Base-by-base conservation (phyloP, 768 basidiomycete species). In the Agrocybe praecox region DNA sequence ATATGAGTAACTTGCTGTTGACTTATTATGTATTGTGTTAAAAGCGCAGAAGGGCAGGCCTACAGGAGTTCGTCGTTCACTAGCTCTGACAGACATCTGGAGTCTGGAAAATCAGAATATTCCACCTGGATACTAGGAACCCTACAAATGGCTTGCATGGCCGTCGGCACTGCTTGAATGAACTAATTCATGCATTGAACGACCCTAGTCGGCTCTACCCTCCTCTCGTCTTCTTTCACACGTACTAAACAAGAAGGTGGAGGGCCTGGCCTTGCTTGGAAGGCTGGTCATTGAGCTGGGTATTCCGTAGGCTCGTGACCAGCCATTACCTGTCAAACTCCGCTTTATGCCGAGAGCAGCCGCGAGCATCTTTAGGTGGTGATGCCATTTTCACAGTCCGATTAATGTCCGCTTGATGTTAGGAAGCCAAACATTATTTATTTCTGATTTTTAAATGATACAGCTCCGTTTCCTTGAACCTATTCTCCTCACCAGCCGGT, bases 371-470 rank as follows among this genome's bases (percentile, higher is more conserved):
- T n/a, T n/a, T n/a, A n/a, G n/a, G n/a, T n/a, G n/a, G n/a, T n/a
- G n/a, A n/a, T n/a, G n/a, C n/a, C n/a, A n/a, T n/a, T n/a, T n/a
- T n/a, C n/a, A n/a, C n/a, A n/a, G n/a, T n/a, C n/a, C n/a, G n/a
- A n/a, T n/a, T n/a, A n/a, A n/a, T n/a, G n/a, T n/a, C n/a, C n/a
- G n/a, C n/a, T n/a, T n/a, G n/a, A n/a, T n/a, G n/a, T n/a, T n/a
- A n/a, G n/a, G n/a, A n/a, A n/a, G n/a, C n/a, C n/a, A 53, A 62
- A 61, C 18, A 18, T 51, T 29, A 59, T 63, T 59, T 58, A 59
- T 64, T 63, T 57, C 50, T 49, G 43, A 53, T 24, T 62, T 45
- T 55, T n/a, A n/a, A n/a, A n/a, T n/a, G n/a, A n/a, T n/a, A n/a
- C n/a, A n/a, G n/a, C n/a, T n/a, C n/a, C n/a, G n/a, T n/a, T n/a